Conservation (phyloP, 495 filamentous ascomycete species). For the Venustampulla echinocandica region DNA sequence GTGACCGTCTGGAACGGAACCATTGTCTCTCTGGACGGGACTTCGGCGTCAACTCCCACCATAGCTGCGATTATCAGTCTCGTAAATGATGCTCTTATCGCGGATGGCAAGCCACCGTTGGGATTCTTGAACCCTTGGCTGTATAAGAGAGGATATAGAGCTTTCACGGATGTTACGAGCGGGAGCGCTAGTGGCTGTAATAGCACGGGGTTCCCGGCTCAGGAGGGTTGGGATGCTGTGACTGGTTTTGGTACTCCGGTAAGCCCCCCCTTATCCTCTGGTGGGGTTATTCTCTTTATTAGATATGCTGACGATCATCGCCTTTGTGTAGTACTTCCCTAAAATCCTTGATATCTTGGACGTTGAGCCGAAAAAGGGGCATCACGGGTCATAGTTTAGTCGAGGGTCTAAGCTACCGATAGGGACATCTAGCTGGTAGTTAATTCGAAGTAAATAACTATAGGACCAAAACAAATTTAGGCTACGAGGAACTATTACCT, state of each 20-base stretch:
- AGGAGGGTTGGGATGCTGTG: constrained; percentile 55
- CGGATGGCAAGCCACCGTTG: constrained; percentile 45
- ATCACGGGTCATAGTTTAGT: too few species aligned
- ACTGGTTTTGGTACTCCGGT: constrained; percentile 50
- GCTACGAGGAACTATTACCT: too few species aligned
- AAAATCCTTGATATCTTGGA: too few species aligned
- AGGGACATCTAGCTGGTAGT: too few species aligned
- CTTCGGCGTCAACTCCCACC: constrained; percentile 27
- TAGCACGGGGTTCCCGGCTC: constrained; percentile 43
- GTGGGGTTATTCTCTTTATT: too few species aligned
- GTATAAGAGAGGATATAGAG: constrained; percentile 46
- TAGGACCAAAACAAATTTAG: too few species aligned
- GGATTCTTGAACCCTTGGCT: constrained; percentile 55
- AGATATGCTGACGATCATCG: too few species aligned
- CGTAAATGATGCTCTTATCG: constrained; percentile 52
- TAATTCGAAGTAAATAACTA: too few species aligned
- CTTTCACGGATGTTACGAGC: constrained; percentile 54
- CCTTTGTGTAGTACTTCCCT: too few species aligned
- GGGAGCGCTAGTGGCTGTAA: constrained; percentile 36
- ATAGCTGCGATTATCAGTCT: constrained; percentile 42
- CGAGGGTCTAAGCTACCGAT: too few species aligned
- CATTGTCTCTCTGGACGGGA: constrained; percentile 36
- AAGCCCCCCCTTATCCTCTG: too few species aligned
- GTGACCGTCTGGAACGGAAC: constrained; percentile 29
- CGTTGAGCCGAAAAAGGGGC: too few species aligned